These are phyloP conservation scores for Boletus coccyginus DNA, from an alignment of 768 basidiomycete species.

Conservation along the genomic window DNA sequence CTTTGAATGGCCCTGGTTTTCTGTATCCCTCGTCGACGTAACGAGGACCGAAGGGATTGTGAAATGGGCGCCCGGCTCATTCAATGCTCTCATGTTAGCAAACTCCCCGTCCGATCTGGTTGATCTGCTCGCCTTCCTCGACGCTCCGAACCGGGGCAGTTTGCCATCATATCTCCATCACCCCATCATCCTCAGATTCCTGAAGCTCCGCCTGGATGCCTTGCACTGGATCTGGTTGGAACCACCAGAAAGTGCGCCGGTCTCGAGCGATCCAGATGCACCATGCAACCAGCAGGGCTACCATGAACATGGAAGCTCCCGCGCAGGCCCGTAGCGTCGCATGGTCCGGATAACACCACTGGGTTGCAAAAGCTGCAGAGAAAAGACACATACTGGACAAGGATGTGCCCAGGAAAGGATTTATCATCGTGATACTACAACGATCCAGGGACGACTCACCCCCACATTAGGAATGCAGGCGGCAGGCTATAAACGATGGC, in stretches of 20 bases:
- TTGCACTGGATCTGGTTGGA: conserved; percentile 15
- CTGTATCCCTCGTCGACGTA: conserved; percentile 49
- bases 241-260: conserved; percentile 22
- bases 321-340: conserved; percentile 22
- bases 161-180: no score
- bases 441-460: conserved; percentile 37
- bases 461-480: conserved; percentile 57
- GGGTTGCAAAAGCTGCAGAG: conserved; percentile 21
- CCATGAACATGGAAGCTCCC: conserved; percentile 28
- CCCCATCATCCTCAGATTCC: neutral
- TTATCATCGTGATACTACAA: neutral
- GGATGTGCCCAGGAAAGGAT: neutral
- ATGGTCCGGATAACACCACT: conserved; percentile 21
- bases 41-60: conserved; percentile 24
- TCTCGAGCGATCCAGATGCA: conserved; percentile 36
- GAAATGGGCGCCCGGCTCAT: conserved; percentile 1
- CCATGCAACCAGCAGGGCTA: conserved; percentile 40
- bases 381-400: conserved; percentile 29
- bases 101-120: conserved; percentile 17
- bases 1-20: conserved; percentile 61
- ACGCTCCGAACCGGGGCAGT: conserved; percentile 41
- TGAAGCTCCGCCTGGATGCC: neutral
- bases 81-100: neutral
- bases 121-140: conserved; percentile 35
- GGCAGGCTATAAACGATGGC: conserved; percentile 55